phyloP scores from a whole-genome alignment of 345 rosid genomes.

The Citrus sp. region DNA sequence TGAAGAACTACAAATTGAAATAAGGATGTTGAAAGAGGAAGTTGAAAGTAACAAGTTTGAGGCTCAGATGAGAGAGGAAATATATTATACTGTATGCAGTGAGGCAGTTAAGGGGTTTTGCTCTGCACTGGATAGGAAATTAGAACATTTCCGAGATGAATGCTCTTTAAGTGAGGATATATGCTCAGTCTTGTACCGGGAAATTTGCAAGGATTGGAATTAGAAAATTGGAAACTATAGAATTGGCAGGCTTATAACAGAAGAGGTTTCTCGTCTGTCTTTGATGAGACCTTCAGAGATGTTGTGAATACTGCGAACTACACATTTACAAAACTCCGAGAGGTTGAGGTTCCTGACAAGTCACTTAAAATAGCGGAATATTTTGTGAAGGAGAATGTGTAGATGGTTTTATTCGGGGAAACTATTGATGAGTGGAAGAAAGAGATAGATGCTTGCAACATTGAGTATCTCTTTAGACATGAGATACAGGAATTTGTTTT shows the following conservation, averaged over 20 bases:
- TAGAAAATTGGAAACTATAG: constrained; percentile 16
- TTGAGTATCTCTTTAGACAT: constrained; percentile 23
- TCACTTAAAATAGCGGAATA: constrained; percentile 21
- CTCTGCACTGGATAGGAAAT: not conserved
- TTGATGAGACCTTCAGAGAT: constrained; percentile 29
- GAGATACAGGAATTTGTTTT: constrained; percentile 17
- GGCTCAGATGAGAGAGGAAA: constrained; percentile 12
- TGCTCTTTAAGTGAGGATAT: constrained; percentile 18
- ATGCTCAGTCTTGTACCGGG: constrained; percentile 2
- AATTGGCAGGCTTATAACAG: constrained; percentile 14
- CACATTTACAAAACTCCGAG: constrained; percentile 1
- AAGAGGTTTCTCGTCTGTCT: constrained; percentile 35
- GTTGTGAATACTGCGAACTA: constrained; percentile 13
- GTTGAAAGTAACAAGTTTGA: constrained; percentile 34
- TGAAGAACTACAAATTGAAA: constrained; percentile 30
- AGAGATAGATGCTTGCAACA: constrained; percentile 14
- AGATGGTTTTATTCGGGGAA: constrained; percentile 24
- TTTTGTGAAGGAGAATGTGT: constrained; percentile 30
- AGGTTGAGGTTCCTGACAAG: constrained; percentile 1
- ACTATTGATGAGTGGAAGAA: constrained; percentile 15
- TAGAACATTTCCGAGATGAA: constrained; percentile 4
- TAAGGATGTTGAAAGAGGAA: constrained; percentile 27
- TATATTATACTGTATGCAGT: constrained; percentile 10
- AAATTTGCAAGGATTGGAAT: constrained; percentile 26
- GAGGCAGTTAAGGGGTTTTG: constrained; percentile 14